Evolutionary conservation across 495 filamentous ascomycete genomes (phyloP).

Genomic region (Tuber umbilicatum): DNA sequence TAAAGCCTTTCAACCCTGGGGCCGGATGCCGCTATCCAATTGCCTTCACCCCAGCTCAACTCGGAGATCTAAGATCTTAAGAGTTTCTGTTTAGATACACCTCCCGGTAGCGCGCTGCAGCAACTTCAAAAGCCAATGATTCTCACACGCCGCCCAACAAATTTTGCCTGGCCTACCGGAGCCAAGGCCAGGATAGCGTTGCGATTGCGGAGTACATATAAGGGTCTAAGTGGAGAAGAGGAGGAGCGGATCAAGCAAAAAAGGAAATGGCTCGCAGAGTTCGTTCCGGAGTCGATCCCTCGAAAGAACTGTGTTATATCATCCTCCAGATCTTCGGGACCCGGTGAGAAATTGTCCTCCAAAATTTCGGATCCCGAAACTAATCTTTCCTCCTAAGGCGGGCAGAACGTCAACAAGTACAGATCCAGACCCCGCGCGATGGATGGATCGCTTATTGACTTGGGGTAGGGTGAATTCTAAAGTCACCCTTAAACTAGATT

Average conservation of each 20-base stretch:
- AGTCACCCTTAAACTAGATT: conserved; percentile 66
- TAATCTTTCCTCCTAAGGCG: conserved; percentile 46
- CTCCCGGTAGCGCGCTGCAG: not conserved
- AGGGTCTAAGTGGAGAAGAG: conserved; percentile 30
- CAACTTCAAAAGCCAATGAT: not conserved
- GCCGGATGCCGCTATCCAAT: too few species aligned
- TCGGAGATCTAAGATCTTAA: not conserved
- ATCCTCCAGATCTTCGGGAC: conserved; percentile 82
- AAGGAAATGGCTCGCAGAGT: conserved; percentile 65
- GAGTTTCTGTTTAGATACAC: not conserved
- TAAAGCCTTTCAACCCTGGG: too few species aligned
- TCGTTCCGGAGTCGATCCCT: conserved; percentile 59
- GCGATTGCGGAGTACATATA: not conserved
- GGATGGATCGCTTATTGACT: conserved; percentile 1
- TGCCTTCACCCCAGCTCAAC: not conserved
- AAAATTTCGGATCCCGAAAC: too few species aligned
- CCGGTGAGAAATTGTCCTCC: conserved; percentile 45
- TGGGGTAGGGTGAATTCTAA: conserved; percentile 77
- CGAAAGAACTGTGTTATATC: conserved; percentile 57
- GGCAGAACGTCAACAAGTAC: conserved; percentile 96
- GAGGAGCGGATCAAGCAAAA: conserved; percentile 62
- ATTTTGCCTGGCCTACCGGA: not conserved
- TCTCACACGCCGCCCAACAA: not conserved
- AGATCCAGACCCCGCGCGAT: conserved; percentile 36
- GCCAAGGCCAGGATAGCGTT: not conserved